Percentiles rank a stretch among this genome's conserved stretches.
These are phyloP conservation scores for Erigeron canadensis DNA, from an alignment of 129 eudicot genomes.

Conservation along the genomic window DNA sequence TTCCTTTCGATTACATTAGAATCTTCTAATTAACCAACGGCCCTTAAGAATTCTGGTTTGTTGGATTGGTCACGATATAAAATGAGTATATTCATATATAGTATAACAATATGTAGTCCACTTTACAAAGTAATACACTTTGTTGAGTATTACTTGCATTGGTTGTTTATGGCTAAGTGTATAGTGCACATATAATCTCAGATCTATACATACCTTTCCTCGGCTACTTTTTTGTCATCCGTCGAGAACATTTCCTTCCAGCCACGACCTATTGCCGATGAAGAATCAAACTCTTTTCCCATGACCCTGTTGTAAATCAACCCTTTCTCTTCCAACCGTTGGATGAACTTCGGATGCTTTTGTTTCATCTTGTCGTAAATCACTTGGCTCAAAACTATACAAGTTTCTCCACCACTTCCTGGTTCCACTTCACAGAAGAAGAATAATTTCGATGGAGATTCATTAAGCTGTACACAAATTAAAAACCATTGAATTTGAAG, in stretches of 20 bases:
- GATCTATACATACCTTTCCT: slow-evolving; percentile 7
- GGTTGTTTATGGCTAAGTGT: neutral
- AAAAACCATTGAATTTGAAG: neutral
- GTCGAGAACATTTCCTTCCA: neutral
- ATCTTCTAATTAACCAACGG: too few relatives aligned
- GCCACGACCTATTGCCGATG: neutral
- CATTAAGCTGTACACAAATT: neutral
- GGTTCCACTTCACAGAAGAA: slow-evolving; percentile 9
- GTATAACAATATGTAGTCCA: too few relatives aligned
- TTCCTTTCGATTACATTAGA: too few relatives aligned
- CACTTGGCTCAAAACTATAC: neutral
- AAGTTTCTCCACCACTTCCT: neutral
- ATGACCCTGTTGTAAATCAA: neutral
- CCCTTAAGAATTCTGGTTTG: too few relatives aligned
- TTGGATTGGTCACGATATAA: too few relatives aligned
- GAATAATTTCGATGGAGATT: neutral
- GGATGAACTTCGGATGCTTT: neutral
- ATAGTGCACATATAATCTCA: neutral
- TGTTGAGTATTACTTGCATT: too few relatives aligned
- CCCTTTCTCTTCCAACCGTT: neutral
- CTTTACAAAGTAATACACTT: too few relatives aligned
- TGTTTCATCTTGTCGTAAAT: neutral
- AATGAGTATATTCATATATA: too few relatives aligned
- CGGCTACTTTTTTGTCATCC: neutral
- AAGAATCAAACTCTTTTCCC: neutral